Evolutionary conservation across 208 protist species (phyloP).

Genomic region (Leishmania lainsoni): DNA sequence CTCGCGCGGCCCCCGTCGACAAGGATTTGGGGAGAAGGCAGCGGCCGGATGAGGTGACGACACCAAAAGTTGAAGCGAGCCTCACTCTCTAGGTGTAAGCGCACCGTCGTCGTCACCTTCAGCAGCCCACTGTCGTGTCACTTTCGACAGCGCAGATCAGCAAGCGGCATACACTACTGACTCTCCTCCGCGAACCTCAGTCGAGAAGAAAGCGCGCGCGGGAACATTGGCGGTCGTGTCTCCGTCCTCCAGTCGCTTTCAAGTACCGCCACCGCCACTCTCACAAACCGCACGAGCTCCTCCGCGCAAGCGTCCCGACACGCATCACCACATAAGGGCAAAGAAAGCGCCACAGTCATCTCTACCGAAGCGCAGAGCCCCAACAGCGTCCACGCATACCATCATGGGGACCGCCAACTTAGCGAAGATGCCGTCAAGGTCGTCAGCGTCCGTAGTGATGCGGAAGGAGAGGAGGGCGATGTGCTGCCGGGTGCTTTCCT

Average conservation of each 20-base stretch:
- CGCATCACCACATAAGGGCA: not conserved
- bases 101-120: not conserved
- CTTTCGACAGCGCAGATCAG: not conserved
- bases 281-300: not conserved
- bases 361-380: not conserved
- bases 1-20: not conserved
- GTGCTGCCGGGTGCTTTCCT: conserved; percentile 29
- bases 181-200: not conserved
- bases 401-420: not conserved
- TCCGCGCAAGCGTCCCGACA: not conserved
- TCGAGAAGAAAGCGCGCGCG: not conserved
- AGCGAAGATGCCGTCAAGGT: not conserved
- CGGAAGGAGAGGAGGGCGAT: conserved; percentile 16
- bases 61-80: not conserved
- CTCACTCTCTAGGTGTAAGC: not conserved
- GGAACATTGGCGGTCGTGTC: not conserved
- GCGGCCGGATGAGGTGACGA: not conserved
- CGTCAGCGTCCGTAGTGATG: not conserved
- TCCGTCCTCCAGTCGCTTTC: conserved; percentile 6
- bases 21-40: not conserved
- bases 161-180: not conserved
- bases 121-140: not conserved
- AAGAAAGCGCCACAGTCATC: not conserved
- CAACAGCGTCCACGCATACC: not conserved
- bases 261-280: not conserved